Percentiles rank a stretch among this genome's conserved stretches.
Conservation (phyloP, 768 basidiomycete species). For the Clitopilus passeckerianus region DNA sequence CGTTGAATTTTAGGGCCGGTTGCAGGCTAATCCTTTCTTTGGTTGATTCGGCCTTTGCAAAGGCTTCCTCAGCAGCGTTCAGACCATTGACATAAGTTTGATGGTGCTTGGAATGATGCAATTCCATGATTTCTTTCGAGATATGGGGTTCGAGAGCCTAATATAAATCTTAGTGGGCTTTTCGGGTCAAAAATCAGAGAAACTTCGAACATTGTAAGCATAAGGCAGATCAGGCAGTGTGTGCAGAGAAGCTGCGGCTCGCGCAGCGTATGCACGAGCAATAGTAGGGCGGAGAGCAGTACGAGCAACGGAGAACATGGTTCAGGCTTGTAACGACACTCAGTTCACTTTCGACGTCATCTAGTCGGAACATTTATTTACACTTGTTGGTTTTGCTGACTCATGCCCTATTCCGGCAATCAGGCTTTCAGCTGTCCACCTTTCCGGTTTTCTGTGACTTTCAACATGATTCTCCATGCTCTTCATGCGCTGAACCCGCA, state of each 20-base stretch:
- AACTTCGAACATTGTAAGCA: slow-evolving; percentile 62
- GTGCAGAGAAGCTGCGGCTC: slow-evolving; percentile 49
- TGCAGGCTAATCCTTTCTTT: slow-evolving; percentile 83
- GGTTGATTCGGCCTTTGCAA: slow-evolving; percentile 56
- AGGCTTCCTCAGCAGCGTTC: slow-evolving; percentile 89
- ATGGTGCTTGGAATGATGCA: slow-evolving; percentile 91
- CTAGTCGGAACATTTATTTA: slow-evolving; percentile 7
- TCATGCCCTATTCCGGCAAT: background rate
- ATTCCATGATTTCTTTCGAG: slow-evolving; percentile 86
- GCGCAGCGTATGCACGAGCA: slow-evolving; percentile 37
- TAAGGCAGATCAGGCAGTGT: slow-evolving; percentile 80
- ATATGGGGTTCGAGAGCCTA: slow-evolving; percentile 94
- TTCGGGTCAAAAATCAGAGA: background rate
- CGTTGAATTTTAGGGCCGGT: slow-evolving; percentile 93
- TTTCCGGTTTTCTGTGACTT: background rate
- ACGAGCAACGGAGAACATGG: slow-evolving; percentile 48
- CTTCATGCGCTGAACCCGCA: no score
- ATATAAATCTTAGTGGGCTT: background rate
- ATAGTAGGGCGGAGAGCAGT: slow-evolving; percentile 36
- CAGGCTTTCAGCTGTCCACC: background rate
- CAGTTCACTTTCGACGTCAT: slow-evolving; percentile 10
- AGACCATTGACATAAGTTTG: slow-evolving; percentile 93
- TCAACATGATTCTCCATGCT: no score
- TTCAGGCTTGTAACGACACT: background rate
- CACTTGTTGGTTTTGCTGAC: background rate